A percentile compares a stretch with the other conserved stretches of the same genome.
phyloP scores from a whole-genome alignment of 148 eudicot genomes.

The Hydrangea macrophylla region DNA sequence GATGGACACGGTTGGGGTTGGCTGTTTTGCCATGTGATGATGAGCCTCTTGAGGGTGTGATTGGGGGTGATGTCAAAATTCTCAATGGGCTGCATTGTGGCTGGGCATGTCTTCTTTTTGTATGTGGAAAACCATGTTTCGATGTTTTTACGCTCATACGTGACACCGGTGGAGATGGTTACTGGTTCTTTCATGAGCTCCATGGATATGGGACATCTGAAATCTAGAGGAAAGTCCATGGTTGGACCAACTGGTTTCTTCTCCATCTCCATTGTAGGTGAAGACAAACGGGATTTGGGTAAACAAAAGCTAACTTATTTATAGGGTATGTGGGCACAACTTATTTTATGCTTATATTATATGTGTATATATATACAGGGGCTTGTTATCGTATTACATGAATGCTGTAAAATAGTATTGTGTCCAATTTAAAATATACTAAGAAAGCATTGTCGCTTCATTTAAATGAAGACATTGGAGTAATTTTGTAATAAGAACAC shows the following conservation, averaged over 20 bases:
- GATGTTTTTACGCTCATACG: slow-evolving; percentile 46
- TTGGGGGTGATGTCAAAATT: slow-evolving; percentile 38
- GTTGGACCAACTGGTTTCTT: neutral
- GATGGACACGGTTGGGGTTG: slow-evolving; percentile 11
- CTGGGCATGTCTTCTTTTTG: slow-evolving; percentile 42
- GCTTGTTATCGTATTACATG: no score
- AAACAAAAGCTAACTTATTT: no score
- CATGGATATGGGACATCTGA: slow-evolving; percentile 58
- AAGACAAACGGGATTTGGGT: neutral
- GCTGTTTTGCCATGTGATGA: slow-evolving; percentile 28
- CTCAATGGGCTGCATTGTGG: slow-evolving; percentile 39
- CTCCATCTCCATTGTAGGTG: slow-evolving; percentile 7
- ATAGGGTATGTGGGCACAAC: no score
- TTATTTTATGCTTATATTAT: neutral
- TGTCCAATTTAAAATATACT: no score
- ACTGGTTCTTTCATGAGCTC: slow-evolving; percentile 61
- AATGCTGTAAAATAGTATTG: no score
- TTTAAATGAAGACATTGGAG: no score
- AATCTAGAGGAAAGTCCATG: slow-evolving; percentile 45
- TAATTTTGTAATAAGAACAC: no score
- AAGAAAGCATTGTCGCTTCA: no score
- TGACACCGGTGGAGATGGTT: slow-evolving; percentile 49
- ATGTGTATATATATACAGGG: neutral
- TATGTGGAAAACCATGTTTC: slow-evolving; percentile 40
- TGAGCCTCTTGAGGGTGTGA: slow-evolving; percentile 48